These are phyloP conservation scores for Yamadazyma ubonensis DNA, from an alignment of 805 yeast genomes.

Conservation along the genomic window DNA sequence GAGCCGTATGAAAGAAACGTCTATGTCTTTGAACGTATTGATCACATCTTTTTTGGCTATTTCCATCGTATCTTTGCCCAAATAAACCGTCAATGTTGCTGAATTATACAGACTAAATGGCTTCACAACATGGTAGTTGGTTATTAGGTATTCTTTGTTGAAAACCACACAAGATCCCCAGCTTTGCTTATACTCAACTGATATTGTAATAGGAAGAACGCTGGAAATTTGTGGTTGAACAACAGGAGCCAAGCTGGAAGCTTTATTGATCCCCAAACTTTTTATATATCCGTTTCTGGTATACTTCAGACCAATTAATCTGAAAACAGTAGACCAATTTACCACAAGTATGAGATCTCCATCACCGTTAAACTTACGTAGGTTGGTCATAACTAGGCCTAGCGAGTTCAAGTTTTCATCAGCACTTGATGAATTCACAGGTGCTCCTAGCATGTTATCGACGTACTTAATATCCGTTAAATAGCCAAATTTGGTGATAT, in stretches of 20 bases:
- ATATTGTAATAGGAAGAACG: slow-evolving; percentile 21
- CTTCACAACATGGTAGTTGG: slow-evolving; percentile 43
- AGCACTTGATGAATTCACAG: too few species aligned
- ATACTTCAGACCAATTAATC: not conserved
- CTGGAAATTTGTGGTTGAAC: slow-evolving; percentile 1
- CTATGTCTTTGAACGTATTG: slow-evolving; percentile 33
- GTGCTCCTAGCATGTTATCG: slow-evolving; percentile 50
- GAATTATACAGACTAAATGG: slow-evolving; percentile 11
- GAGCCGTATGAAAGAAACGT: slow-evolving; percentile 37
- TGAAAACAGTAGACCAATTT: slow-evolving; percentile 25
- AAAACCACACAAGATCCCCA: slow-evolving; percentile 49
- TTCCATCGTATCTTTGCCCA: not conserved
- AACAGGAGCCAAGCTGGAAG: not conserved
- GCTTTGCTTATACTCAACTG: slow-evolving; percentile 8
- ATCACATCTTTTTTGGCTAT: slow-evolving; percentile 20
- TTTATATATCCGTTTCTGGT: slow-evolving; percentile 7
- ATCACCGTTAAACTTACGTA: slow-evolving; percentile 42
- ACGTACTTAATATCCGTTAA: slow-evolving; percentile 42
- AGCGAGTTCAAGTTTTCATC: too few species aligned
- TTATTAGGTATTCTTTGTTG: slow-evolving; percentile 29
- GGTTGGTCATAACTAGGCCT: slow-evolving; percentile 41
- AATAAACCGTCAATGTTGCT: not conserved
- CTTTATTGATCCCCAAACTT: slow-evolving; percentile 1
- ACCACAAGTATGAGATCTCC: slow-evolving; percentile 42
- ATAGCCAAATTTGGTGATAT: slow-evolving; percentile 20